Base-by-base conservation (phyloP, 2,329 filamentous ascomycete genomes). In the Lecanicillium sp. region DNA sequence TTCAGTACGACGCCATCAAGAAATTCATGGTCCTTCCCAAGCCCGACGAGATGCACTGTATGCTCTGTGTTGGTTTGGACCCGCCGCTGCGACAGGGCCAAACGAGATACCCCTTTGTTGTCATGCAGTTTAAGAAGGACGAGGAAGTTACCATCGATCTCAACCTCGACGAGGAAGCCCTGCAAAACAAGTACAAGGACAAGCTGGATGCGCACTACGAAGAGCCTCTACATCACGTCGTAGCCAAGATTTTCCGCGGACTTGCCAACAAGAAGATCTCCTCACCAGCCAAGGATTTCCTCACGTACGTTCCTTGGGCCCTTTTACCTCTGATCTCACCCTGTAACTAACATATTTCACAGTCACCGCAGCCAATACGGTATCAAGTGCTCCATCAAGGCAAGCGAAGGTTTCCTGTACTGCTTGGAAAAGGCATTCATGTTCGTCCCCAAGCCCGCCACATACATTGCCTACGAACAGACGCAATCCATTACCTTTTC, bases 361-460 rank as follows among this genome's bases (percentile, higher is more conserved):
- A 78, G 85, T 49, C 92, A 97, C 65, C 88, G 95, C 59, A 80
- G 84, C 54, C 89, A 96, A 61, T 87, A 82, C 50, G 92, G 92
- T 42, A 94, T 98, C 64, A 98, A 98, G 68, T 98, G 92, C 64
- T 94, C 89, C n/a, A 96, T 98, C 77, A 98, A 98, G 67, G 94
- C 94, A 39, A 96, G 94, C 61, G 92, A 98, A 66, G 92, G 94
- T 44, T 89, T 95, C 57, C 71, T 98, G 36, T 98, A 94, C 75
- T 96, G 89, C 60, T 69, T 98, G 49, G 92, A 98, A 64, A 96
- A 96, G 66, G 90, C 89, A 7, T 94, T 98, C 63, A 94, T 98
- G 78, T 98, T 98, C 60, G 92, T 98, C 13, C 92, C 92, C 22
- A 98, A 98, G 68, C 92, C 92, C 2, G 89, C 92, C 13, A 96